Conservation (phyloP, 208 protist species). For the Tritrichomonas musculus region DNA sequence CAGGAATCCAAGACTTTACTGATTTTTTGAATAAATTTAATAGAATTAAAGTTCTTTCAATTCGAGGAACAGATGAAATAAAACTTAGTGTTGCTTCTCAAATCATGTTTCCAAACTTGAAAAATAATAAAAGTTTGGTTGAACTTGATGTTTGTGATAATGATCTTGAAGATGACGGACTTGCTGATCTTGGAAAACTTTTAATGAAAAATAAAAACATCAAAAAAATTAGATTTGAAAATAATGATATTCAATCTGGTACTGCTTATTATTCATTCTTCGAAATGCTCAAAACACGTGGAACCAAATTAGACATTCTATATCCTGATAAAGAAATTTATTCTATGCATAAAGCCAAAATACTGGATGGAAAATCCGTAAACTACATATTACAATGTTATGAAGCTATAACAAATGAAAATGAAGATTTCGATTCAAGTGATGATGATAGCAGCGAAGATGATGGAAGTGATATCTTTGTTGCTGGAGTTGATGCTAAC, state of each 20-base stretch:
- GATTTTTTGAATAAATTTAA: neutral
- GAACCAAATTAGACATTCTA: neutral
- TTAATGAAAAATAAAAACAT: neutral
- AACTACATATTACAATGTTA: neutral
- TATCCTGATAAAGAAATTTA: neutral
- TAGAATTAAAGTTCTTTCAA: neutral
- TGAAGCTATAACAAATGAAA: neutral
- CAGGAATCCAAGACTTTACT: neutral
- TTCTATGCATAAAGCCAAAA: neutral
- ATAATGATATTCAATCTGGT: neutral
- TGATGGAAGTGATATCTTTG: too few relatives aligned
- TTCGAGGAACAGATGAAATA: neutral
- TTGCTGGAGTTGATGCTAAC: too few relatives aligned
- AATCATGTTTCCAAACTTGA: neutral
- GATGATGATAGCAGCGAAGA: too few relatives aligned
- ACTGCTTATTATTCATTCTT: neutral
- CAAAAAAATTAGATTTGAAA: neutral
- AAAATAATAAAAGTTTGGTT: neutral
- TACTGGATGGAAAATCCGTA: neutral
- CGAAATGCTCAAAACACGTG: neutral
- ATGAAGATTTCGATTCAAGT: neutral
- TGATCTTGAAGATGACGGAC: neutral
- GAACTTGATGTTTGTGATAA: neutral
- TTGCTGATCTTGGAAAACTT: neutral
- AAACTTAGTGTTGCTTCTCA: neutral